Base-by-base conservation (phyloP, 2,329 filamentous ascomycete genomes). In the Dryadomyces sulphureus region DNA sequence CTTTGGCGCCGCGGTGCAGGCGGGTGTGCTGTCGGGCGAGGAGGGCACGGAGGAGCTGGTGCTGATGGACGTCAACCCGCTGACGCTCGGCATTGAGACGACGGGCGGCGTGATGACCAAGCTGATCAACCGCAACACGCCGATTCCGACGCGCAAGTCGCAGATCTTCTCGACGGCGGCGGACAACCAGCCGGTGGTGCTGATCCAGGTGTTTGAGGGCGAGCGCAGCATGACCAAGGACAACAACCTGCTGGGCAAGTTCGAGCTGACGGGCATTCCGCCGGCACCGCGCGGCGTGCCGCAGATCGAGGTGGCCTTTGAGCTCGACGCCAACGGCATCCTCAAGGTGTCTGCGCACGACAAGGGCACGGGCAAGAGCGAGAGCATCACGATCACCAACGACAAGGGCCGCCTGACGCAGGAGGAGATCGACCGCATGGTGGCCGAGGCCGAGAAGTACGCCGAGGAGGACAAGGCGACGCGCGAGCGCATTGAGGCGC, bases 351-450 rank as follows among this genome's bases (percentile, higher is more conserved):
- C 84, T 54, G 92, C 92, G 55, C 81, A 84, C 60, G 92, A 98
- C 69, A 96, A 96, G 83, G 92, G 89, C 63, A 95, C 90, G 59
- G 92, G 92, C 67, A 95, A 96, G 78, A 79, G 77, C 53, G 88
- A 98, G 75, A 88, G 84, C 53, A 96, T 98, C 66, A 96, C 92
- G 58, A 98, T 98, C 64, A 96, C 84, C 71, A 96, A 98, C 72
- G 92, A 98, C 72, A 96, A 96, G 81, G 92, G 92, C 56, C 90
- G 92, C 65, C 82, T 98, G 45, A 88, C 84, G 58, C 83, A 84
- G 60, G 92, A 98, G 57, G 92, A 98, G 68, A 98, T 98, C 58
- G 90, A 96, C 67, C 92, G 92, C 67, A 98, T 98, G 92, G 88
- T 98, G 54, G 81, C 83, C 56, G 92, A 98, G 70, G 92, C 92